phyloP scores from a whole-genome alignment of 106 monocot species.

The Allium cepa region DNA sequence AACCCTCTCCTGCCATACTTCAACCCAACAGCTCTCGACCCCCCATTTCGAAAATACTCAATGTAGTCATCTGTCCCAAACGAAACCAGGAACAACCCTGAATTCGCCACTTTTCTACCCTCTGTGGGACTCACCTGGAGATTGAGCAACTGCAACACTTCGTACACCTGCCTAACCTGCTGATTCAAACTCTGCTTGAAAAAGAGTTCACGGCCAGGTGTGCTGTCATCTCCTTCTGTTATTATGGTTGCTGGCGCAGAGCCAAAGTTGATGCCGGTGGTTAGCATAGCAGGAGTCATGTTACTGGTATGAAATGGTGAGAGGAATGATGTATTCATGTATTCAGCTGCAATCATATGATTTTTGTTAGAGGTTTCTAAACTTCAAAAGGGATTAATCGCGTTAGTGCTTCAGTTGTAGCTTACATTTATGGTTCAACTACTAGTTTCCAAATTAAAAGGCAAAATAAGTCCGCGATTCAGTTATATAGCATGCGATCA shows the following conservation, averaged over 20 bases:
- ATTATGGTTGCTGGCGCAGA: slow-evolving; percentile 24
- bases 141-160: slow-evolving; percentile 36
- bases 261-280: slow-evolving; percentile 42
- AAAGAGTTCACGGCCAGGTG: background rate
- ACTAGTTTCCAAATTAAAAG: too few species aligned
- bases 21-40: slow-evolving; percentile 13
- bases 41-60: slow-evolving; percentile 20
- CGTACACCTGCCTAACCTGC: slow-evolving; percentile 28
- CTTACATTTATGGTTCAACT: too few species aligned
- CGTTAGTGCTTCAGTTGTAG: too few species aligned
- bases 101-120: slow-evolving; percentile 2
- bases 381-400: too few species aligned
- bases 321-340: slow-evolving; percentile 27
- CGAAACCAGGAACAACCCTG: slow-evolving; percentile 36
- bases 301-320: slow-evolving; percentile 16
- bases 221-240: background rate
- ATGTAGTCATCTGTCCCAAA: slow-evolving; percentile 50
- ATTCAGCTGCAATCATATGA: slow-evolving; percentile 19
- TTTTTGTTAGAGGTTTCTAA: background rate
- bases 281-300: slow-evolving; percentile 8
- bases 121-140: slow-evolving; percentile 14
- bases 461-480: too few species aligned
- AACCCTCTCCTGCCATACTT: slow-evolving; percentile 36
- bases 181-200: slow-evolving; percentile 18
- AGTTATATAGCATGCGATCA: too few species aligned